phyloP scores from a whole-genome alignment of 2,329 filamentous ascomycete genomes.

The Aspergillus proliferans region DNA sequence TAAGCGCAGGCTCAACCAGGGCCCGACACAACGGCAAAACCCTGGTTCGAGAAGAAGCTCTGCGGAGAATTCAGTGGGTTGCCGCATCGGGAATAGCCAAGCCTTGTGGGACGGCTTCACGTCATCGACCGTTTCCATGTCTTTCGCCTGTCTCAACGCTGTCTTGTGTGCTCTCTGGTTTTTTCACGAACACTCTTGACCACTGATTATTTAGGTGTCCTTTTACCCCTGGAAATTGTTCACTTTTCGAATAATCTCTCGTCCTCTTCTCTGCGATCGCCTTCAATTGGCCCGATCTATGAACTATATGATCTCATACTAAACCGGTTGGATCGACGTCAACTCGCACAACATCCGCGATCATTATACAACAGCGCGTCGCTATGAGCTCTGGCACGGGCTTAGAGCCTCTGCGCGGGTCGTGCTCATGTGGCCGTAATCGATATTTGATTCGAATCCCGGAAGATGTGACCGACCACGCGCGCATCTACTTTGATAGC shows the following conservation, averaged over 20 bases:
- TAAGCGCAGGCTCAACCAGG: background rate
- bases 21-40: background rate
- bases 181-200: background rate
- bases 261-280: background rate
- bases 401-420: conserved; percentile 58
- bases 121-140: background rate
- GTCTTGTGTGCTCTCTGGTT: background rate
- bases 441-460: conserved; percentile 71
- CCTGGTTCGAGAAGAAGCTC: background rate
- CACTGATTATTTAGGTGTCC: background rate
- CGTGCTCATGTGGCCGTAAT: conserved; percentile 81
- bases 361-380: background rate
- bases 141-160: background rate
- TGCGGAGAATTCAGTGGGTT: background rate
- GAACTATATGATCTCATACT: conserved; percentile 6
- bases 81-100: background rate
- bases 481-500: conserved; percentile 70
- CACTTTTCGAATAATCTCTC: background rate
- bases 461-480: conserved; percentile 47
- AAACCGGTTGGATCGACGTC: background rate
- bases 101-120: background rate
- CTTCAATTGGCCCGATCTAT: background rate
- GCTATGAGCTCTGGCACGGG: conserved; percentile 2
- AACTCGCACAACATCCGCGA: background rate
- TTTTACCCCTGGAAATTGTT: background rate